phyloP scores from a whole-genome alignment of 73 alveolate species.

The Uronychia setigera region DNA sequence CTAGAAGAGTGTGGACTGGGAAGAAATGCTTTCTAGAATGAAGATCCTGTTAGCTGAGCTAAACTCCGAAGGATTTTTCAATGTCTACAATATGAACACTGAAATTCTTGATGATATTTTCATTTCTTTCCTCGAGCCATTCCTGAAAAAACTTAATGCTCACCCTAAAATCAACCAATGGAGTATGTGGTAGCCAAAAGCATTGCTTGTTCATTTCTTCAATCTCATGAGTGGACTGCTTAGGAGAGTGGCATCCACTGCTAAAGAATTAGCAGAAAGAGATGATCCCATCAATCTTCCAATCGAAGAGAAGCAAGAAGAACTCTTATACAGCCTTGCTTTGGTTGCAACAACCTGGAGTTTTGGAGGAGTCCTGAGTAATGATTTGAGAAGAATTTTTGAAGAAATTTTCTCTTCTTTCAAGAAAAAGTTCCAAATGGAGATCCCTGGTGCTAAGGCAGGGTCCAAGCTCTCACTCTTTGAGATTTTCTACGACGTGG shows the following conservation, averaged over 20 bases:
- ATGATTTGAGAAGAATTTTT: conserved; percentile 44
- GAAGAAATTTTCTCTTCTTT: conserved; percentile 51
- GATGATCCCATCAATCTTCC: conserved; percentile 37
- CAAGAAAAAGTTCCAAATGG: conserved; percentile 46
- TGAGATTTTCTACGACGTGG: conserved; percentile 58
- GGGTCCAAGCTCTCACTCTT: conserved; percentile 41
- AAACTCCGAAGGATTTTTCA: not conserved
- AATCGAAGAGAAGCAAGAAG: conserved; percentile 41
- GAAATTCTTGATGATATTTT: conserved; percentile 2
- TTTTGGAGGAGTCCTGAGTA: conserved; percentile 52
- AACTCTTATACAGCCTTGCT: conserved; percentile 13
- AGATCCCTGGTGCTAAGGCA: conserved; percentile 22
- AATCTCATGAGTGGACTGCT: conserved; percentile 32
- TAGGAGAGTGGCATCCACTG: conserved; percentile 5
- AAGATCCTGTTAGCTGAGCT: conserved; percentile 9
- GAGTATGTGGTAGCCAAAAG: conserved; percentile 29
- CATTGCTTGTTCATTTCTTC: conserved; percentile 27
- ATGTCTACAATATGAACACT: not conserved
- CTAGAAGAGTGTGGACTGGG: conserved; percentile 36
- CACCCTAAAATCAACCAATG: conserved; percentile 5
- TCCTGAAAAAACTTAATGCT: conserved; percentile 14
- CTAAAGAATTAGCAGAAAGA: conserved; percentile 2
- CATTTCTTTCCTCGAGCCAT: conserved; percentile 29
- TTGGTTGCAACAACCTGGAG: conserved; percentile 43
- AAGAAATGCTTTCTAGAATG: conserved; percentile 17